Conservation (phyloP, 768 basidiomycete genomes). For the Pisolithus tinctorius region DNA sequence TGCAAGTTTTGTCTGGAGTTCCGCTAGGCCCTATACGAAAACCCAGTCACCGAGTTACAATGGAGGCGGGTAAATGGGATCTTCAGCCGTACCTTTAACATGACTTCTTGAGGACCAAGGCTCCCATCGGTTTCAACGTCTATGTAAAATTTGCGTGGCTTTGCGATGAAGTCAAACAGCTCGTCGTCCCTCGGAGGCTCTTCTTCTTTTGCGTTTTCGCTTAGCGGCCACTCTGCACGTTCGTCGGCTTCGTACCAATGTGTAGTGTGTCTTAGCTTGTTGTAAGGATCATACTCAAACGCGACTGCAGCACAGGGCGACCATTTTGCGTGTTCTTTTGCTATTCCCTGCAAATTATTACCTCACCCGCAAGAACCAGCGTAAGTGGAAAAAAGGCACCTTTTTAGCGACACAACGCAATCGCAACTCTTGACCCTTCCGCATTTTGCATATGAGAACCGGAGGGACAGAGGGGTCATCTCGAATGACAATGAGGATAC, state of each 20-base stretch:
- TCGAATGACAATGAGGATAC: slow-evolving; percentile 22
- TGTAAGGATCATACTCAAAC: slow-evolving; percentile 98
- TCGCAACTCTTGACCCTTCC: slow-evolving; percentile 88
- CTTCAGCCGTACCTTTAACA: slow-evolving; percentile 59
- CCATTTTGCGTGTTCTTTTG: slow-evolving; percentile 99
- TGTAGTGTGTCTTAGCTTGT: slow-evolving; percentile 91
- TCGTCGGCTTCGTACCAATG: slow-evolving; percentile 89
- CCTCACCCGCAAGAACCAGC: not conserved
- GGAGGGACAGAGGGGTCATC: slow-evolving; percentile 59
- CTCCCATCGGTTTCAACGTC: slow-evolving; percentile 94
- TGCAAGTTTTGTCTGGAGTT: slow-evolving; percentile 75
- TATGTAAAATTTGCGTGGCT: slow-evolving; percentile 88
- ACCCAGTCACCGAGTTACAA: not conserved
- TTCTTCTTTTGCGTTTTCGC: slow-evolving; percentile 81
- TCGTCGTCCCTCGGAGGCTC: slow-evolving; percentile 74
- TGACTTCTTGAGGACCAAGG: slow-evolving; percentile 80
- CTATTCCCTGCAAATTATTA: slow-evolving; percentile 65
- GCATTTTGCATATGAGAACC: slow-evolving; percentile 84
- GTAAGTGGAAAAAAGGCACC: slow-evolving; percentile 31
- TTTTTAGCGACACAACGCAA: slow-evolving; percentile 88
- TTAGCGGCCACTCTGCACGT: slow-evolving; percentile 85
- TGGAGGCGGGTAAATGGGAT: not conserved
- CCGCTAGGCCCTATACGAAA: slow-evolving; percentile 55
- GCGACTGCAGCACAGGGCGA: slow-evolving; percentile 91
- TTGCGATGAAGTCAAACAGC: slow-evolving; percentile 81